Conservation (phyloP, 371 early-diverging fungal genomes). For the Coemansia sp. region DNA sequence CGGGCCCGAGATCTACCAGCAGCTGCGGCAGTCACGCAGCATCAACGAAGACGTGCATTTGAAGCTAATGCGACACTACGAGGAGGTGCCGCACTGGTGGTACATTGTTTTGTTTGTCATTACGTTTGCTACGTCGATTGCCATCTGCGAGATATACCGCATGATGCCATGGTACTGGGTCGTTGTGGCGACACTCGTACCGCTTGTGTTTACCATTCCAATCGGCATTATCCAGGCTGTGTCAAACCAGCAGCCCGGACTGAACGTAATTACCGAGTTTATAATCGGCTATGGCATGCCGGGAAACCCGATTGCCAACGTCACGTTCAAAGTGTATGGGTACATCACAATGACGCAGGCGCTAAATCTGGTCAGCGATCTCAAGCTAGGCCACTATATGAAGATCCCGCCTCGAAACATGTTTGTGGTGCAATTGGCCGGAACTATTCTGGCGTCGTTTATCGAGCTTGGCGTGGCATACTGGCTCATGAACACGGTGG, state of each 20-base stretch:
- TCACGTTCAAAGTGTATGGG: slow-evolving; percentile 59
- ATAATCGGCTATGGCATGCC: slow-evolving; percentile 64
- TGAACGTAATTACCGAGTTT: slow-evolving; percentile 76
- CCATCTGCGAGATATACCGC: slow-evolving; percentile 59
- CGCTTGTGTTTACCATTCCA: slow-evolving; percentile 73
- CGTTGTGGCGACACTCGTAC: slow-evolving; percentile 34
- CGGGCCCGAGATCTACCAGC: slow-evolving; percentile 60
- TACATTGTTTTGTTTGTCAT: slow-evolving; percentile 61
- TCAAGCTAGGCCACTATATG: slow-evolving; percentile 63
- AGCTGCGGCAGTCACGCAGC: slow-evolving; percentile 59
- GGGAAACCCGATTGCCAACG: slow-evolving; percentile 65
- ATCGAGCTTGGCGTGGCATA: slow-evolving; percentile 64
- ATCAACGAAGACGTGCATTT: slow-evolving; percentile 67
- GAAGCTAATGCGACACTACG: slow-evolving; percentile 69
- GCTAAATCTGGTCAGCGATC: slow-evolving; percentile 60
- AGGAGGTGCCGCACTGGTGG: slow-evolving; percentile 77
- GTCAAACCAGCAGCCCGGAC: slow-evolving; percentile 63
- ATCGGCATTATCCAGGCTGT: slow-evolving; percentile 77
- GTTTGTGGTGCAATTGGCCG: slow-evolving; percentile 66
- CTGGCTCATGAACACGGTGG: slow-evolving; percentile 63
- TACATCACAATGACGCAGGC: slow-evolving; percentile 59
- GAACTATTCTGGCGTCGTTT: slow-evolving; percentile 59
- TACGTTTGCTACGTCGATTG: slow-evolving; percentile 63
- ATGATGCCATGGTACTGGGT: slow-evolving; percentile 52
- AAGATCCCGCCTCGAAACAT: slow-evolving; percentile 73